These are phyloP conservation scores for Candida peoriensis DNA, from an alignment of 805 yeast genomes.

Conservation along the genomic window DNA sequence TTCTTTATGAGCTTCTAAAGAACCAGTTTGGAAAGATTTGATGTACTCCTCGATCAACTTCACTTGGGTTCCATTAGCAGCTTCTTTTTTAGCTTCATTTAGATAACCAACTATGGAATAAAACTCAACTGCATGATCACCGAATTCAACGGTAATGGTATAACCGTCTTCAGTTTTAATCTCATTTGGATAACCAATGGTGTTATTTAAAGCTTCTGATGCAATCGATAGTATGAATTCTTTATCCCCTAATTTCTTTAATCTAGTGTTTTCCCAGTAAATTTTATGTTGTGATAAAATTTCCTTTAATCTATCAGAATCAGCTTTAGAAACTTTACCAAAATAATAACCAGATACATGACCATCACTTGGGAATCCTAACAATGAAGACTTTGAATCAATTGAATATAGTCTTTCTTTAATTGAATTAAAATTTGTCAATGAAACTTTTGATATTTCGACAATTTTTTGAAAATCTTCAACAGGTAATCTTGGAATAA, in stretches of 20 bases:
- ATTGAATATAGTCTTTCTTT: conserved; percentile 46
- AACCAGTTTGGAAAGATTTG: conserved; percentile 71
- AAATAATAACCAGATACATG: conserved; percentile 73
- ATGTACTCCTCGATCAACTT: conserved; percentile 64
- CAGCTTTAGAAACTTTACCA: conserved; percentile 47
- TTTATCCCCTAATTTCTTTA: conserved; percentile 46
- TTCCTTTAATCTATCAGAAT: conserved; percentile 61
- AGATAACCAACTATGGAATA: conserved; percentile 50
- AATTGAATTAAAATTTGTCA: conserved; percentile 32
- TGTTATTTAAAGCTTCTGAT: conserved; percentile 47
- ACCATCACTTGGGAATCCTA: conserved; percentile 78
- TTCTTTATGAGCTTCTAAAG: conserved; percentile 78
- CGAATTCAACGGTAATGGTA: conserved; percentile 54
- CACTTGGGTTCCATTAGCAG: conserved; percentile 68
- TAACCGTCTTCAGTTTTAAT: conserved; percentile 35
- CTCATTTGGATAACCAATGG: conserved; percentile 48
- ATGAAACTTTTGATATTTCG: conserved; percentile 31
- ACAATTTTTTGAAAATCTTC: conserved; percentile 47
- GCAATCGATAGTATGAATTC: conserved; percentile 65
- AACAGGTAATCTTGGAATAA: conserved; percentile 57
- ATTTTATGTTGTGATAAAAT: conserved; percentile 59
- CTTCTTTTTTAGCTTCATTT: conserved; percentile 50
- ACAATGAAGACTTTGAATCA: conserved; percentile 42
- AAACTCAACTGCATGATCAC: conserved; percentile 73
- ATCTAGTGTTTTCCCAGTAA: conserved; percentile 77